Base-by-base conservation (phyloP, 192 early-diverging fungal genomes). In the Coemansia sp. region DNA sequence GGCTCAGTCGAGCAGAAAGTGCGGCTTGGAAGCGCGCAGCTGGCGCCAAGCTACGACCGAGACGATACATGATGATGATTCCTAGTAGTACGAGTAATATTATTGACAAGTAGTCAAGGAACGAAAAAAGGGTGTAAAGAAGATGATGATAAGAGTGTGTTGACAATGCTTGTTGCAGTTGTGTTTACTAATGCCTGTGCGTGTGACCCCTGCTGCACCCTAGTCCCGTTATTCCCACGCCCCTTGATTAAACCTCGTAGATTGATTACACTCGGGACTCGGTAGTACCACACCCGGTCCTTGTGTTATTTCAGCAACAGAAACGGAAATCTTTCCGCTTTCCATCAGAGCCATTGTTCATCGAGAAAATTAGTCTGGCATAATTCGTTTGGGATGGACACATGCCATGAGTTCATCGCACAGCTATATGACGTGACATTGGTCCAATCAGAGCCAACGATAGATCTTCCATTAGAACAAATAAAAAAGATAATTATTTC, bases 401-500 rank as follows among this genome's bases (percentile, higher is more conserved):
- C 53, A 57, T 57, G 27, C 34, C 20, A 62, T 62, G 60, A 62
- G 15, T 62, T 39, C 29, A 62, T 62, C 34, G 60, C 20, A 11
- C 7, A 39, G 0, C 34, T 39, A 3, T 39, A 62, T 62, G 33
- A 34, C 60, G 60, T 34, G 29, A 62, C 34, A 18, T 62, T 62
- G n/a, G 34, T n/a, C 60, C 60, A 62, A 62, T 62, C 60, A 62
- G 36, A 20, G 46, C 46, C 1, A n/a, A 15, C 46, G 5, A n/a
- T 47, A 0, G 46, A 6, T 15, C 46, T 15, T n/a, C 46, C 46
- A 47, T 16, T n/a, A n/a, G 18, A n/a, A 27, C 27, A 27, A 47
- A n/a, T 47, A 47, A n/a, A n/a, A 47, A 47, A 47, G 18, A 3
- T n/a, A 47, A 53, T 53, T 10, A 20, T 12, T 53, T 53, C 47